phyloP scores from a whole-genome alignment of 1,284 basidiomycete species.

The Trichosporon coremiiforme region DNA sequence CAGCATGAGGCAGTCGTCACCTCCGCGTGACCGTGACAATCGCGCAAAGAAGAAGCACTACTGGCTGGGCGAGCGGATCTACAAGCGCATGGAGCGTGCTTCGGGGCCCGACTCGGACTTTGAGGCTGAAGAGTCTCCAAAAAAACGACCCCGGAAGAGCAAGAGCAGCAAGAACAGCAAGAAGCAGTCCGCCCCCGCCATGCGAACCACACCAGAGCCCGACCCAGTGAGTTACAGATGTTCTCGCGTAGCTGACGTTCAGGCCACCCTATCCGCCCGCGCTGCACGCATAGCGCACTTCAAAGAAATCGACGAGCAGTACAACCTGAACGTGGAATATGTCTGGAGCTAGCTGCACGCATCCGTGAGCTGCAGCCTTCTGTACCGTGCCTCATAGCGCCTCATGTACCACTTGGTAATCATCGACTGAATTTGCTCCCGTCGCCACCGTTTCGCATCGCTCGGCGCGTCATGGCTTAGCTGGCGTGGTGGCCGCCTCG shows the following conservation, averaged over 20 bases:
- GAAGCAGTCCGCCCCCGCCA: not conserved
- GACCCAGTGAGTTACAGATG: not conserved
- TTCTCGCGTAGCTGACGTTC: not conserved
- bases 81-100: not conserved
- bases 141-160: not conserved
- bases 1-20: not conserved
- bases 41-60: not conserved
- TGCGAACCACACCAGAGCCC: not conserved
- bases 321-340: conserved; percentile 24
- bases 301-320: conserved; percentile 26
- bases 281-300: conserved; percentile 26
- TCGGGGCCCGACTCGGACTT: not conserved
- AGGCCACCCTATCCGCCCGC: conserved; percentile 16
- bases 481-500: not conserved
- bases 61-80: conserved; percentile 7
- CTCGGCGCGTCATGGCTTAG: not conserved
- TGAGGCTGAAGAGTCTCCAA: too few species aligned
- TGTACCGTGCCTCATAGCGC: not conserved
- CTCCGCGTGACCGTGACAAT: not conserved
- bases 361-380: not conserved
- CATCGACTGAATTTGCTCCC: not conserved
- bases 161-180: not conserved
- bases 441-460: conserved; percentile 6
- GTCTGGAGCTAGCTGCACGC: conserved; percentile 14
- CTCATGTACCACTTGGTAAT: not conserved